Evolutionary conservation across 2,329 filamentous ascomycete genomes (phyloP).

Genomic region (Phaeophleospora eucalypticola): DNA sequence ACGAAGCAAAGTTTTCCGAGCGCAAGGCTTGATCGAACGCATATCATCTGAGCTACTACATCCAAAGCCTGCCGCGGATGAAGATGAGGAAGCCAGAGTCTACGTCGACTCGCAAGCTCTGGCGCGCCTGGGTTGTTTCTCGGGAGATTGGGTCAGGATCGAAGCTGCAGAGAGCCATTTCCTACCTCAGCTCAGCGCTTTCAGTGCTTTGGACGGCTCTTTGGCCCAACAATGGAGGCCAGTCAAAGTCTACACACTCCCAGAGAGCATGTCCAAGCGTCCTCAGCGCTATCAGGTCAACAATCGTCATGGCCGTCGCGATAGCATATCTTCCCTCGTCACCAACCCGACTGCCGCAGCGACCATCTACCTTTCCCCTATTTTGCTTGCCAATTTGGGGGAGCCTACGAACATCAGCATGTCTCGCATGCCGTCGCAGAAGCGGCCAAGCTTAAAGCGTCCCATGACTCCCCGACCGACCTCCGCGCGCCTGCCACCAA

Average conservation of each 20-base stretch:
- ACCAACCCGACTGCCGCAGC: constrained; percentile 53
- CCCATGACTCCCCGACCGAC: constrained; percentile 26
- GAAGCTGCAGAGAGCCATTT: constrained; percentile 73
- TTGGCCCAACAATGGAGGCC: constrained; percentile 72
- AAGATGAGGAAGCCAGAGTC: constrained; percentile 79
- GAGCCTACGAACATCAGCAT: constrained; percentile 74
- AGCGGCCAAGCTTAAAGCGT: constrained; percentile 40
- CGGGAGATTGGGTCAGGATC: constrained; percentile 90
- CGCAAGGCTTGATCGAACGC: constrained; percentile 67
- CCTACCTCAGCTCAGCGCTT: constrained; percentile 61
- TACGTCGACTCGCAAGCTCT: constrained; percentile 86
- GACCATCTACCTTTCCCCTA: constrained; percentile 72
- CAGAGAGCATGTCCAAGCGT: constrained; percentile 62
- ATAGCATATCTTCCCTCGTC: constrained; percentile 51
- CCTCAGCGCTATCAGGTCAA: constrained; percentile 53
- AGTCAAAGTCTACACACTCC: constrained; percentile 82
- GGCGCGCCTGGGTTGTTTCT: constrained; percentile 90
- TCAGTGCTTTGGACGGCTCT: constrained; percentile 62
- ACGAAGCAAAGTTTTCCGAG: constrained; percentile 76
- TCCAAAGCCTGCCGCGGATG: constrained; percentile 76
- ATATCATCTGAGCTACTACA: constrained; percentile 78
- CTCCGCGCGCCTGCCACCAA: constrained; percentile 51
- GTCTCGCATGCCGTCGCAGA: constrained; percentile 53
- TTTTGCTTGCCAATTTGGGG: constrained; percentile 81
- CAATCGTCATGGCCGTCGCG: constrained; percentile 45